Base-by-base conservation (phyloP, 768 basidiomycete species). In the Ephemerocybe angulata region DNA sequence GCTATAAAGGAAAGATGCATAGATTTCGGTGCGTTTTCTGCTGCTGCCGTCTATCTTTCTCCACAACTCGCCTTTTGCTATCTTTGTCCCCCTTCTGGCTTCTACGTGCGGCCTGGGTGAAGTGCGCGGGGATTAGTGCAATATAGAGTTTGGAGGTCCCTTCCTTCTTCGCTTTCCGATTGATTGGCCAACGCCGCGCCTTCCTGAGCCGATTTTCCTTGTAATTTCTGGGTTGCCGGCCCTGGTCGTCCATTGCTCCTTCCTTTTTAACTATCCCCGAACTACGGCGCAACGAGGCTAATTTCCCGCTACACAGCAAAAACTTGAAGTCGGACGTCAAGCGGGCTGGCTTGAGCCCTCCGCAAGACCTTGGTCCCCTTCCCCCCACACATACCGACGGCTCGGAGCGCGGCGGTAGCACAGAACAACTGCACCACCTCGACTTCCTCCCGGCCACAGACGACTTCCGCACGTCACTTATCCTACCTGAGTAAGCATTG, bases 401-500 rank as follows among this genome's bases (percentile, higher is more conserved):
- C n/a, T n/a, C n/a, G n/a, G n/a, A n/a, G n/a, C n/a, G n/a, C n/a
- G n/a, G n/a, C n/a, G n/a, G n/a, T 50, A 61, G 68, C 59, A 67
- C 74, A 54, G 72, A 70, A 56, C 74, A 38, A 19, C 24, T n/a
- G n/a, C 38, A n/a, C 13, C 38, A 8, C 19, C 46, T 0, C 24
- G 50, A 44, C 47, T 55, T 52, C 44, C 43, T 57, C 17, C 86
- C 88, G 51, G 80, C 86, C 8, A 72, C 77, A 41, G 83, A 80
- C 74, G 84, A 90, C 70, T 93, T 93, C 74, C 87, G 91, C 63
- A 90, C 91, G 28, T 91, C 90, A 56, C 80, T 87, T 65, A 91
- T 93, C 63, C 72, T 93, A 47, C 89, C 89, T 67, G 88, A 87
- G 91, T 93, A 71, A 74, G 52, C 42, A 21, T 52, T 50, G 15